Conservation (phyloP, 495 filamentous ascomycete genomes). For the Daldinia concentrica region DNA sequence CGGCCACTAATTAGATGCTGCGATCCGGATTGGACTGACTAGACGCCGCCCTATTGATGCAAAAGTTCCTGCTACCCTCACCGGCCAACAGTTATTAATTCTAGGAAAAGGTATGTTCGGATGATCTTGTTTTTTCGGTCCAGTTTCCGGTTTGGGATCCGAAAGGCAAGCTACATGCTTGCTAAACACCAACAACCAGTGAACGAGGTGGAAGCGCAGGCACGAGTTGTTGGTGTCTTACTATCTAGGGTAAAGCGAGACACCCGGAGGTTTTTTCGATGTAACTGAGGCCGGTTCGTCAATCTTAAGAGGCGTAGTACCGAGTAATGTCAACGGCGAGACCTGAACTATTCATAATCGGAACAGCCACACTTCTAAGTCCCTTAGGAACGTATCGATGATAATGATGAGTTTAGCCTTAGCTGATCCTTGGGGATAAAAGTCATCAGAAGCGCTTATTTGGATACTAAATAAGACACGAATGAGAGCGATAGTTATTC, state of each 20-base stretch:
- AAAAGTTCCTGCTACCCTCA: slow-evolving; percentile 15
- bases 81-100: slow-evolving; percentile 10
- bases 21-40: slow-evolving; percentile 20
- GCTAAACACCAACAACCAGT: background rate
- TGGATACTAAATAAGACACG: slow-evolving; percentile 26
- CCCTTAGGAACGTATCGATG: background rate
- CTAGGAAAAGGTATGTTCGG: background rate
- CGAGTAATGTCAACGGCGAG: background rate
- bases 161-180: slow-evolving; percentile 3
- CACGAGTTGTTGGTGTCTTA: slow-evolving; percentile 3
- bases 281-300: background rate
- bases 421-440: slow-evolving; percentile 5
- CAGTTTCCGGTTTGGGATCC: slow-evolving; percentile 8
- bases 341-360: slow-evolving; percentile 10
- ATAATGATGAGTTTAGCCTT: slow-evolving; percentile 1
- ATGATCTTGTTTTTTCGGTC: slow-evolving; percentile 3
- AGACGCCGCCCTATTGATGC: slow-evolving; percentile 12
- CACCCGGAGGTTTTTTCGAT: background rate
- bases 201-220: background rate
- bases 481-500: background rate
- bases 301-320: background rate
- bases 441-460: slow-evolving; percentile 10
- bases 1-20: slow-evolving; percentile 3
- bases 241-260: background rate
- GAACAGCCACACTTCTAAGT: slow-evolving; percentile 2